A percentile compares a stretch with the other conserved stretches of the same genome.
These are phyloP conservation scores for Talaromyces rugulosus DNA, from an alignment of 2,329 filamentous ascomycete genomes.

Conservation along the genomic window DNA sequence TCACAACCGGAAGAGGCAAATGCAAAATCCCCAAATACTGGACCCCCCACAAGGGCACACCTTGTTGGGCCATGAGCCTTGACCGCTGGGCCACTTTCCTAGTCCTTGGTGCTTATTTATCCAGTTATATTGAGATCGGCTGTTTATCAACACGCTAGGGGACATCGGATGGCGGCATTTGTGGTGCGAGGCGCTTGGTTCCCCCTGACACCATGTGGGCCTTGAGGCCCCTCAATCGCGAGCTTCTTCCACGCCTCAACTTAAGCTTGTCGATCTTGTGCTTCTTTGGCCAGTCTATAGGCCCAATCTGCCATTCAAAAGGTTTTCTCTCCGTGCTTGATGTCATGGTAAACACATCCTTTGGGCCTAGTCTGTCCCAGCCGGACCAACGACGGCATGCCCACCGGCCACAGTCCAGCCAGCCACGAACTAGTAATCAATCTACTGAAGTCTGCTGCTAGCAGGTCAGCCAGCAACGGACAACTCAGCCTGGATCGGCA, in stretches of 20 bases:
- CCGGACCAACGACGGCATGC: background rate
- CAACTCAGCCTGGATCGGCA: background rate
- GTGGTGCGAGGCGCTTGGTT: background rate
- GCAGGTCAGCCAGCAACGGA: background rate
- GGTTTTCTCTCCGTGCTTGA: background rate
- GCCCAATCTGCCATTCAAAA: background rate
- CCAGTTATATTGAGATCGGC: background rate
- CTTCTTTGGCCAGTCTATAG: background rate
- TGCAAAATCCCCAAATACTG: too few species aligned
- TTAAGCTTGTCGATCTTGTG: background rate
- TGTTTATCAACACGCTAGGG: background rate
- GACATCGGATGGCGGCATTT: background rate
- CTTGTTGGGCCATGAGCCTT: background rate
- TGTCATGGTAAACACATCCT: background rate
- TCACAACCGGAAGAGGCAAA: background rate
- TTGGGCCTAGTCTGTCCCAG: background rate
- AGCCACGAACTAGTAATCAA: background rate
- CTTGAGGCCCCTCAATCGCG: background rate
- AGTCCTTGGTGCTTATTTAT: background rate
- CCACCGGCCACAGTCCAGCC: background rate
- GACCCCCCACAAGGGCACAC: background rate
- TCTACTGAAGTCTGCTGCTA: background rate
- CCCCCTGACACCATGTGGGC: background rate
- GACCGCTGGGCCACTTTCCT: background rate
- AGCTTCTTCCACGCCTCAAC: background rate